These are phyloP conservation scores for Croton setiger DNA, from an alignment of 441 rosid species.

Conservation along the genomic window DNA sequence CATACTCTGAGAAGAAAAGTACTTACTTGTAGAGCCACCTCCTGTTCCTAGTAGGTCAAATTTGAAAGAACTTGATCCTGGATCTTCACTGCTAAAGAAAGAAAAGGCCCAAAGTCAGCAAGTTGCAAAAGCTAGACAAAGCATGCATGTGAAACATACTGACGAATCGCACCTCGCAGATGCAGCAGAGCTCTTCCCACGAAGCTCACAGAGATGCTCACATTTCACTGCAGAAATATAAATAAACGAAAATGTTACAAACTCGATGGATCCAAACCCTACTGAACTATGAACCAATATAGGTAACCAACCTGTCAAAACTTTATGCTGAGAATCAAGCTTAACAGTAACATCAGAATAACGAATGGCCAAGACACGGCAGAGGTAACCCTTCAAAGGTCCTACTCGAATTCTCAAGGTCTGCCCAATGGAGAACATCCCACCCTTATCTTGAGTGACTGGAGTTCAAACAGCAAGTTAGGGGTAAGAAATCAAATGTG, in stretches of 20 bases:
- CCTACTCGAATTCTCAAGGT: conserved; percentile 88
- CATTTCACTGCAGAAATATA: conserved; percentile 56
- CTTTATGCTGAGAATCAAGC: conserved; percentile 81
- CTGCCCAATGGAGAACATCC: conserved; percentile 77
- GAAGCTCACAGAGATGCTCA: conserved; percentile 92
- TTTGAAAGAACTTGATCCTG: conserved; percentile 51
- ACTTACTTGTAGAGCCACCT: conserved; percentile 64
- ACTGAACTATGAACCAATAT: conserved; percentile 12
- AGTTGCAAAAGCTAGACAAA: conserved; percentile 18
- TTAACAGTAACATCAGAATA: conserved; percentile 84
- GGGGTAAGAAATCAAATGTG: conserved; percentile 9
- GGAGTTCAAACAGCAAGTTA: conserved; percentile 35
- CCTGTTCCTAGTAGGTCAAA: conserved; percentile 65
- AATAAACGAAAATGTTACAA: conserved; percentile 19
- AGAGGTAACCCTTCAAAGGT: conserved; percentile 88
- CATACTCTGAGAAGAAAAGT: conserved; percentile 11
- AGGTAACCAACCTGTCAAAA: conserved; percentile 60
- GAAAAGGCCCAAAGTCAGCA: conserved; percentile 26
- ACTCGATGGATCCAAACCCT: neutral
- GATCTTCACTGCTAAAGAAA: conserved; percentile 52
- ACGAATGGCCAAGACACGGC: conserved; percentile 81
- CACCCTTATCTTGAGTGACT: conserved; percentile 69
- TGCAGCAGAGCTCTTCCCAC: conserved; percentile 50
- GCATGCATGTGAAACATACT: conserved; percentile 10
- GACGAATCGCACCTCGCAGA: conserved; percentile 42